Evolutionary conservation across 148 eudicot species (phyloP).

Genomic region (Camellia granthamiana): DNA sequence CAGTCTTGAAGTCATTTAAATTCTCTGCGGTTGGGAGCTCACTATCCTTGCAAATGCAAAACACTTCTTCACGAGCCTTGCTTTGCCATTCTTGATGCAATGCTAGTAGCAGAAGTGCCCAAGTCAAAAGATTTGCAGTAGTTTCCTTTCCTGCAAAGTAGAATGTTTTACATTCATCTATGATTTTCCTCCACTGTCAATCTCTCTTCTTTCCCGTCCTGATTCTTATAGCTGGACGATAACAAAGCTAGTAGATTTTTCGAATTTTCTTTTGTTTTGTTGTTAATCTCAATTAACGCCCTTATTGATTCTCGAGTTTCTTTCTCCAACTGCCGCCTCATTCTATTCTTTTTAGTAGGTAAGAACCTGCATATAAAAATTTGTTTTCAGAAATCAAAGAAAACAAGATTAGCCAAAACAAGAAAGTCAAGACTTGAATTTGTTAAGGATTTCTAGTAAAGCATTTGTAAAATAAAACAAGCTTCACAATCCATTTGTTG

Average conservation of each 20-base stretch:
- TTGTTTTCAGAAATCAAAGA: neutral
- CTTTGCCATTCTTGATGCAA: constrained; percentile 35
- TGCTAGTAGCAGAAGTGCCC: constrained; percentile 69
- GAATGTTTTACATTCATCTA: constrained; percentile 52
- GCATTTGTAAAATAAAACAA: too few relatives aligned
- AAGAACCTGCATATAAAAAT: constrained; percentile 39
- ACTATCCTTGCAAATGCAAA: too few relatives aligned
- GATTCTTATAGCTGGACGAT: constrained; percentile 35
- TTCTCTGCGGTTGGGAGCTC: too few relatives aligned
- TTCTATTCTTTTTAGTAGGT: constrained; percentile 52
- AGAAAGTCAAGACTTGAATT: too few relatives aligned
- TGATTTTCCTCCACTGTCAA: constrained; percentile 50
- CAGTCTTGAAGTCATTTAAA: neutral
- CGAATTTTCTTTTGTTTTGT: constrained; percentile 25
- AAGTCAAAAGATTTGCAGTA: constrained; percentile 65
- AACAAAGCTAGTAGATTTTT: constrained; percentile 42
- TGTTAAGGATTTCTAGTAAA: too few relatives aligned
- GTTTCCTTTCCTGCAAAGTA: constrained; percentile 57
- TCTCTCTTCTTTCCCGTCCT: constrained; percentile 38
- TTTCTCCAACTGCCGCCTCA: too few relatives aligned
- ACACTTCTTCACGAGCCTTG: too few relatives aligned
- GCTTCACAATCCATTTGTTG: too few relatives aligned
- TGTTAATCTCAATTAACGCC: constrained; percentile 33
- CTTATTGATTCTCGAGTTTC: too few relatives aligned
- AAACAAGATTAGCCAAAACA: neutral